Base-by-base conservation (phyloP, 2,329 filamentous ascomycete genomes). In the Thelonectria olida region DNA sequence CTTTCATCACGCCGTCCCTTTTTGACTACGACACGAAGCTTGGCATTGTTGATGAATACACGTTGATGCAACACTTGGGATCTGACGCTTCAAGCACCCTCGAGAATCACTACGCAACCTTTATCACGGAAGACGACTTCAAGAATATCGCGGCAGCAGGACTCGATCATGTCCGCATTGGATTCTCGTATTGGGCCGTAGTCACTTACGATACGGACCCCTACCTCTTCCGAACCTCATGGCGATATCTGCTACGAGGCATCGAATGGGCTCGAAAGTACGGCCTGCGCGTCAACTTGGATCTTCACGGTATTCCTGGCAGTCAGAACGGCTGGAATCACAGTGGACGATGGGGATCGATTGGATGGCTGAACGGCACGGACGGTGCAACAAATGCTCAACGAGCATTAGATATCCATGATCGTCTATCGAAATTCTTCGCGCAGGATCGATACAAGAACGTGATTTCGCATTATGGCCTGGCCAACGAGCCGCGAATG, bases 301-400 rank as follows among this genome's bases (percentile, higher is more conserved):
- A 99, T 75, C 80, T 97, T 5, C 96, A 99, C 78, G 93, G 86
- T n/a, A 82, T 96, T 0, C 95, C 95, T 0, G 96, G 96, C 0
- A 95, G 91, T 62, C 96, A 98, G 74, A 99, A 99, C 72, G 96
- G 96, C 2, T 98, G 95, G 95, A 97, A 97, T 71, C 96, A 99
- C 77, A 96, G 92, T 68, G 96, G 96, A 0, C 88, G 89, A 9
- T 90, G 91, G 74, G 95, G 96, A 1, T 63, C 79, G 1, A 95
- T 98, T 65, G 85, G 88, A 23, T 99, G 96, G 96, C 80, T 98
- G 38, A 96, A 96, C 70, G 96, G 96, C n/a, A 90, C 92, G 0
- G 84, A 97, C 72, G 95, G 96, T 10, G 82, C 85, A 1, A 76
- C 88, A 13, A 97, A 97, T 75, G 90, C 85, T 0, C 85, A 97